phyloP scores from a whole-genome alignment of 176 grass and related monocot genomes.

The Oryza coarctata region DNA sequence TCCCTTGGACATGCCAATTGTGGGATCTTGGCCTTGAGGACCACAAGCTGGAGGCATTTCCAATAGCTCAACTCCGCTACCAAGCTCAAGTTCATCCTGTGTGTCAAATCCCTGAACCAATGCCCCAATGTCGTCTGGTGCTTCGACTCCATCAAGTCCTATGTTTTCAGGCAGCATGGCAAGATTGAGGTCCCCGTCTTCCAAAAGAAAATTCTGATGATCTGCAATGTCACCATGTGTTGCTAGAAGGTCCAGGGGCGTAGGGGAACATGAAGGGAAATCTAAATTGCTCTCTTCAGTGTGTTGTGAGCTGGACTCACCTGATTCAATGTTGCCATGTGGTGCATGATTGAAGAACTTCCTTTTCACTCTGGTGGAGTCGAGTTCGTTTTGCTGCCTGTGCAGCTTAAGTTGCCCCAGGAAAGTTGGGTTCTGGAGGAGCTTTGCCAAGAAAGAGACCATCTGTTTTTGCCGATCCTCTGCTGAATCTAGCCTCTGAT shows the following conservation, averaged over 20 bases:
- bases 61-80: conserved; percentile 22
- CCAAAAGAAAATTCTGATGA: conserved; percentile 44
- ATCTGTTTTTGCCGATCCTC: conserved; percentile 86
- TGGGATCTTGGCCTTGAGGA: conserved; percentile 26
- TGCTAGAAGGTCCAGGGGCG: neutral
- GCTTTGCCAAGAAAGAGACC: conserved; percentile 86
- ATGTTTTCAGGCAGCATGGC: conserved; percentile 27
- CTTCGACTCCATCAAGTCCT: conserved; percentile 22
- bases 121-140: conserved; percentile 20
- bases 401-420: conserved; percentile 56
- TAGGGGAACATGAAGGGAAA: conserved; percentile 16
- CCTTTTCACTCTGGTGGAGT: conserved; percentile 48
- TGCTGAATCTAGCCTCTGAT: conserved; percentile 63
- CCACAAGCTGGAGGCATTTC: conserved; percentile 25
- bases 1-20: conserved; percentile 33
- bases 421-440: conserved; percentile 62
- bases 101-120: conserved; percentile 38
- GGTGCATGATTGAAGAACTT: conserved; percentile 70
- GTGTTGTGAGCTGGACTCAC: conserved; percentile 43
- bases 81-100: conserved; percentile 26
- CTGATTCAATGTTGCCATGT: conserved; percentile 29
- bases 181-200: conserved; percentile 33
- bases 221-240: conserved; percentile 10
- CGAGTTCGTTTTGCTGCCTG: conserved; percentile 46
- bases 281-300: conserved; percentile 25